Base-by-base conservation (phyloP, 2,329 filamentous ascomycete species). In the Diaporthe longicolla region DNA sequence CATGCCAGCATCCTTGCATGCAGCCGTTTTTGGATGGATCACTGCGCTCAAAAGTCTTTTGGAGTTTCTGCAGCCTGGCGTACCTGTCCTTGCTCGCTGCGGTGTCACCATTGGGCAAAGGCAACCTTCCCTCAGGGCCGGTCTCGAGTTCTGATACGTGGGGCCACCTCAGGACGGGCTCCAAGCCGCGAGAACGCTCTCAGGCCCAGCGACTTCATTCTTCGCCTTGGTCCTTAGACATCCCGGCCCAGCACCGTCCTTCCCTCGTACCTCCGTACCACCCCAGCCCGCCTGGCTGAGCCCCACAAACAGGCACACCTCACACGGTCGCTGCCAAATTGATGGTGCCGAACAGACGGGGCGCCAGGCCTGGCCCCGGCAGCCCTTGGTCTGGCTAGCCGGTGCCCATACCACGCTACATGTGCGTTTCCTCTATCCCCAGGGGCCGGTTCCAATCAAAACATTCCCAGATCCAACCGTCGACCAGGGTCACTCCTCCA, bases 121-220 rank as follows among this genome's bases (percentile, higher is more conserved):
- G 63, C 68, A 69, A 65, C 61, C n/a, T 61, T 69, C 61, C 61
- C 43, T 37, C 68, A 70, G 55, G 72, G 74, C 69, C 69, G 59
- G 69, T 74, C 71, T 73, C 70, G 70, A 73, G 52, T 73, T 71
- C 72, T 75, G 74, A 75, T 75, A 75, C 74, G 74, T 72, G 66
- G 58, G 74, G 50, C 63, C 70, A 50, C 54, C 29, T 57, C 63
- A 45, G 54, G 69, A 37, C 69, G 45, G 40, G 29, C 54, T 37
- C 54, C 32, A 43, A 65, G 72, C 66, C 65, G 37, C 43, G 55
- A 73, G 71, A 65, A 63, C 70, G 63, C 73, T 32, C 61, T 63
- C 55, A 48, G 71, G 57, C 61, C 66, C 63, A 40, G 63, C 48
- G 21, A 26, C 63, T 54, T 68, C 63, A 54, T 68, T 54, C 57